These are phyloP conservation scores for Glonium stellatum DNA, from an alignment of 495 filamentous ascomycete species.

Conservation along the genomic window DNA sequence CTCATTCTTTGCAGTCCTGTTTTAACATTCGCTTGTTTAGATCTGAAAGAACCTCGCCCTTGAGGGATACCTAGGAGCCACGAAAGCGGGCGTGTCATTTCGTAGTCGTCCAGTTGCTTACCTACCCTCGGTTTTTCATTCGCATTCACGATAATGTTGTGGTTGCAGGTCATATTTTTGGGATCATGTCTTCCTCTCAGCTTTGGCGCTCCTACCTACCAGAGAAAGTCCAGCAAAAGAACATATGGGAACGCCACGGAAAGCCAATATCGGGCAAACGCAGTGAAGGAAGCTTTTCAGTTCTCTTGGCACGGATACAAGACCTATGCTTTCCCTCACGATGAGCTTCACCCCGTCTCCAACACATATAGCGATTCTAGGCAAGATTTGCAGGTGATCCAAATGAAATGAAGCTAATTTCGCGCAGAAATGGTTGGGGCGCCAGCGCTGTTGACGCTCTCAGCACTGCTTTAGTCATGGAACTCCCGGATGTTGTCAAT, in stretches of 20 bases:
- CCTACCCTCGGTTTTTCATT: no score
- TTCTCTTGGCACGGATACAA: constrained; percentile 78
- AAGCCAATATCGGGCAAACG: constrained; percentile 44
- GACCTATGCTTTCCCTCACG: constrained; percentile 70
- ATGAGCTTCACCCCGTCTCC: constrained; percentile 64
- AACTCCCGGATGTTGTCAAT: constrained; percentile 56
- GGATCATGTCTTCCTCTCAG: neutral
- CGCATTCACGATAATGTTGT: neutral
- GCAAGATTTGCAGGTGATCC: constrained; percentile 38
- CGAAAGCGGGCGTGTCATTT: no score
- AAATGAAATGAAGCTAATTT: constrained; percentile 11
- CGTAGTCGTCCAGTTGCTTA: no score
- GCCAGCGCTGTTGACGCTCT: constrained; percentile 78
- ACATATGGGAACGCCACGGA: neutral
- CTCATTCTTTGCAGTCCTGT: neutral
- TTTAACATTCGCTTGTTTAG: no score
- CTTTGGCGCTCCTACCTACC: neutral
- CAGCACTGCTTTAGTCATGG: constrained; percentile 75
- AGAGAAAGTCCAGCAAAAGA: neutral
- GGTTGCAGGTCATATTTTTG: neutral
- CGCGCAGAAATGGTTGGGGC: constrained; percentile 73
- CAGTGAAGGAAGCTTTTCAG: constrained; percentile 68
- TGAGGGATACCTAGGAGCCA: no score
- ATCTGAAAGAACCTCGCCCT: no score
- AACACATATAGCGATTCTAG: constrained; percentile 62